These are phyloP conservation scores for Metschnikowia dekortorum DNA, from an alignment of 805 yeast genomes.

Conservation along the genomic window DNA sequence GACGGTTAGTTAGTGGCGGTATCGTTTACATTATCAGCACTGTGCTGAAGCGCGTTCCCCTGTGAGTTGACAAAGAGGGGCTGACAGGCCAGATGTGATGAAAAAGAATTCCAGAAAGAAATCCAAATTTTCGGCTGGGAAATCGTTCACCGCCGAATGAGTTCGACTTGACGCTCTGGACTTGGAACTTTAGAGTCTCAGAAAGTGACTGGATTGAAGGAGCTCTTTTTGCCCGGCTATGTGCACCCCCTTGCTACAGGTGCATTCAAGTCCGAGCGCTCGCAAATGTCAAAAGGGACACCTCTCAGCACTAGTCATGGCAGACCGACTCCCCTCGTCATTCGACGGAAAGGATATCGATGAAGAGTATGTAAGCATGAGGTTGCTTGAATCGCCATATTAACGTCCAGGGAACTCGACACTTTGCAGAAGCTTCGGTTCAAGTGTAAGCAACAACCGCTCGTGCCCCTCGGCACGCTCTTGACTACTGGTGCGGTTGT, in stretches of 20 bases:
- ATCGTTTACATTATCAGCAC: no score
- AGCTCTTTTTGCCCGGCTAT: no score
- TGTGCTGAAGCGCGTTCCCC: no score
- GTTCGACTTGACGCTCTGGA: no score
- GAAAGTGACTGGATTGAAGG: no score
- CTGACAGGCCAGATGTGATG: no score
- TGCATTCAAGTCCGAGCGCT: conserved; percentile 3
- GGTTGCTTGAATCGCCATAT: conserved; percentile 6
- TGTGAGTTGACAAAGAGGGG: no score
- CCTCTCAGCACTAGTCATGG: conserved; percentile 4
- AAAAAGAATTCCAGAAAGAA: no score
- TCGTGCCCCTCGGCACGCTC: conserved; percentile 79
- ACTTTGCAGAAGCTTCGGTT: conserved; percentile 53
- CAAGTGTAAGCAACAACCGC: conserved; percentile 79
- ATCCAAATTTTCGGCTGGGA: no score
- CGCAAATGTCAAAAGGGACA: background rate
- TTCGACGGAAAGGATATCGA: conserved; percentile 36
- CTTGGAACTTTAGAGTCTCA: no score
- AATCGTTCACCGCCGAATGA: no score
- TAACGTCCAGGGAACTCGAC: conserved; percentile 29
- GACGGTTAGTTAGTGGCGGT: no score
- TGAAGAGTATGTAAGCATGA: conserved; percentile 42
- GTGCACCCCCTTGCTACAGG: background rate
- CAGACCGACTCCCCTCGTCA: conserved; percentile 41
- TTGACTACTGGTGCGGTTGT: conserved; percentile 78